A percentile compares a stretch with the other conserved stretches of the same genome.
Evolutionary conservation across 1,284 basidiomycete genomes (phyloP).

Genomic region (Neolentinus lepideus): DNA sequence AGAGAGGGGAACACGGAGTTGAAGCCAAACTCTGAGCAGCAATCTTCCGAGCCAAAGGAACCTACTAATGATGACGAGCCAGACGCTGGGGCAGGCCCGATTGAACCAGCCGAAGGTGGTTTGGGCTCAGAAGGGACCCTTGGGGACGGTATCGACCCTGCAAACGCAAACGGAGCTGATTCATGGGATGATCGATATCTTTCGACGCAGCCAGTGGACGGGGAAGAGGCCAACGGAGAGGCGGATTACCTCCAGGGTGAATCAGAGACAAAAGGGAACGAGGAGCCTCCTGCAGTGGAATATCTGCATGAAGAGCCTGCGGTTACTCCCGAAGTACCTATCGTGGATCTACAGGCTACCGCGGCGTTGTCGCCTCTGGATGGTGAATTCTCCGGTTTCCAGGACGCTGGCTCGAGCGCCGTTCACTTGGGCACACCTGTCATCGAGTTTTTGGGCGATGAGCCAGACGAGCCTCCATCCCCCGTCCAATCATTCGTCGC

Average conservation of each 20-base stretch:
- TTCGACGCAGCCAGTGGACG: not conserved
- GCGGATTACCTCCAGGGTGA: not conserved
- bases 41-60: not conserved
- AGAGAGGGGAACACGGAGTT: not conserved
- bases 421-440: not conserved
- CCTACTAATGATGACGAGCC: not conserved
- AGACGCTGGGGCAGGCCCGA: not conserved
- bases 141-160: not conserved
- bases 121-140: not conserved
- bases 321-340: not conserved
- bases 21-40: not conserved
- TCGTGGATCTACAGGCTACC: not conserved
- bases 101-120: not conserved
- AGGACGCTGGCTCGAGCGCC: not conserved
- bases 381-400: not conserved
- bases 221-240: not conserved
- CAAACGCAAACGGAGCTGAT: not conserved
- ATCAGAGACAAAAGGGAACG: not conserved
- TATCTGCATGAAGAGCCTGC: not conserved
- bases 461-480: not conserved
- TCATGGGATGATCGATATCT: not conserved
- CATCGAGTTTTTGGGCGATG: not conserved
- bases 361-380: not conserved
- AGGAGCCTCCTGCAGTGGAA: not conserved
- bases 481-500: not conserved